Evolutionary conservation across 805 yeast genomes (phyloP).

Genomic region (Myxozyma udenii): DNA sequence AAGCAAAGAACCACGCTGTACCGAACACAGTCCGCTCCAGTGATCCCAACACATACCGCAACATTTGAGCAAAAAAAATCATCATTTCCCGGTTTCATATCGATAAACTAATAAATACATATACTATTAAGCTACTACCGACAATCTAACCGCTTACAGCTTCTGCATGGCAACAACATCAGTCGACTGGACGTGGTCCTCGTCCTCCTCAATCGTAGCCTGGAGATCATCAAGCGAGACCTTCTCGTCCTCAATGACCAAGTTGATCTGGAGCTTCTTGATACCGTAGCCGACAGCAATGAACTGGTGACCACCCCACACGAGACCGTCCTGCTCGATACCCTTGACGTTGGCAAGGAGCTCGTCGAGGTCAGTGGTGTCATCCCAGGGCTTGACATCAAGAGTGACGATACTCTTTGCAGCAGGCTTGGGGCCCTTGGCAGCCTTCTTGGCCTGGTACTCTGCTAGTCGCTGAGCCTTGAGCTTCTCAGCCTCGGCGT

Average conservation of each 20-base stretch:
- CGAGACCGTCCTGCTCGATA: conserved; percentile 86
- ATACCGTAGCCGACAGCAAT: conserved; percentile 99
- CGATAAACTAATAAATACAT: no score
- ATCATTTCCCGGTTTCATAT: no score
- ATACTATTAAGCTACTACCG: no score
- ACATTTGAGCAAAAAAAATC: no score
- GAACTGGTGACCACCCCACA: conserved; percentile 97
- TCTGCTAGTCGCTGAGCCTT: conserved; percentile 98
- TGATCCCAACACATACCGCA: no score
- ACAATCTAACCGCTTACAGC: conserved; percentile 20
- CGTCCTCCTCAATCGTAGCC: conserved; percentile 77
- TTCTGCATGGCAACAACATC: conserved; percentile 57
- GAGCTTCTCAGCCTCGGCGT: conserved; percentile 94
- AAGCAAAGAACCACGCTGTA: no score
- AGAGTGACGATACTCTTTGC: conserved; percentile 96
- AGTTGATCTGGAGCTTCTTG: conserved; percentile 97
- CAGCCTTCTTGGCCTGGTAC: conserved; percentile 96
- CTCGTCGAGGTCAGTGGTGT: conserved; percentile 93
- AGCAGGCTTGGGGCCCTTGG: conserved; percentile 96
- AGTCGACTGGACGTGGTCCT: conserved; percentile 99
- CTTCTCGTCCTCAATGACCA: conserved; percentile 95
- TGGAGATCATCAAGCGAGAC: conserved; percentile 87
- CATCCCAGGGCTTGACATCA: conserved; percentile 99
- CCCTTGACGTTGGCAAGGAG: conserved; percentile 81
- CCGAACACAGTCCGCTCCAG: no score